Evolutionary conservation across 371 early-diverging fungal species (phyloP), one percentile per base, ranked within the genome.

Genomic region (Chytridiales sp.): DNA sequence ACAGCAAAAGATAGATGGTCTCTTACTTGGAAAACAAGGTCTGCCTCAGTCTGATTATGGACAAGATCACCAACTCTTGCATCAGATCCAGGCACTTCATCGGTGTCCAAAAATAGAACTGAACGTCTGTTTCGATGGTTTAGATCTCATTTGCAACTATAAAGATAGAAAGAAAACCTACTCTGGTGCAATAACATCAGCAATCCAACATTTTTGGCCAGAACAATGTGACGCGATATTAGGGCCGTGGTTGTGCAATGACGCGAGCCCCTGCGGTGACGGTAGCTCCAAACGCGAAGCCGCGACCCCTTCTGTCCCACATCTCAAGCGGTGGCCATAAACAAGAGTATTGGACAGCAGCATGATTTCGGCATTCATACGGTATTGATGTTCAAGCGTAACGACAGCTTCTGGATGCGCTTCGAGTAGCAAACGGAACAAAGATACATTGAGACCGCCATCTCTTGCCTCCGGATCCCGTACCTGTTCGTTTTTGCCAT

Each of bases 291-390:
- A n/a, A n/a, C n/a, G n/a, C n/a, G n/a, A n/a, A n/a, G n/a, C 62
- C 0, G 89, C 90, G 1, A 91, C 82, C 0, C 63, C 62, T n/a
- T 70, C 59, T 8, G 83, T 86, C 15, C 91, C 96, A 59, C 93
- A 95, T 34, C 77, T 74, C 43, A 97, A 68, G 42, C 85, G 80
- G 53, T 86, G 70, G 57, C 88, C 81, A 68, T 93, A 99, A 8
- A 98, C 85, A 2, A 98, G 66, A 2, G 69, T 59, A 68, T 99
- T 99, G 19, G 91, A 81, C 4, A 99, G 67, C 4, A 74, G 68
- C 95, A 97, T 95, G 31, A 99, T 92, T 30, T 92, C 93, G 26
- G 75, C 63, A 63, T 90, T 90, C 99, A 99, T 99, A 29, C 99
- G 87, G 63, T 99, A 99, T 70, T 99, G 99, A 47, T 84, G 81